Conservation (phyloP, 2,329 filamentous ascomycete genomes). For the Capronia americana region DNA sequence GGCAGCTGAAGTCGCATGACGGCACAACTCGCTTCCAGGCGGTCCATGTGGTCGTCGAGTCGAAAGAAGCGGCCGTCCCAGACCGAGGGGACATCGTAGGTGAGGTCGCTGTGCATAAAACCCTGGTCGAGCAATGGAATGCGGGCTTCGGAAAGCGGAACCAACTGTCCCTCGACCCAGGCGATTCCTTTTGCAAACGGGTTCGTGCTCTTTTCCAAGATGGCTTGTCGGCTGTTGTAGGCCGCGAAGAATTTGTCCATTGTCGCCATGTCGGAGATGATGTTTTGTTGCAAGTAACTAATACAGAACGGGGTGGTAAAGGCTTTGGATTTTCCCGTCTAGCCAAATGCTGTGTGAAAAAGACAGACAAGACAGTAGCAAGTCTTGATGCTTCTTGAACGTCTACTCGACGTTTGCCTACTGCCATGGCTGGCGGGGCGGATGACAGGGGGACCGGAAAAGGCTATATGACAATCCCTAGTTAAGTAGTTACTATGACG, state of each 20-base stretch:
- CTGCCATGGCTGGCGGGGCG: too few relatives aligned
- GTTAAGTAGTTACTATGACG: too few relatives aligned
- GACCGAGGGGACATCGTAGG: slow-evolving; percentile 60
- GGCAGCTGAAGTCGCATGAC: slow-evolving; percentile 57
- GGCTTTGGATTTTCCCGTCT: too few relatives aligned
- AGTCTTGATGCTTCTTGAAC: too few relatives aligned
- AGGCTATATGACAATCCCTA: too few relatives aligned
- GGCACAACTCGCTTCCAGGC: slow-evolving; percentile 52
- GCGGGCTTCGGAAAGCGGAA: slow-evolving; percentile 54
- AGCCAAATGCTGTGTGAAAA: too few relatives aligned
- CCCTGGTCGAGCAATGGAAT: slow-evolving; percentile 61
- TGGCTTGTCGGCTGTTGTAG: slow-evolving; percentile 45
- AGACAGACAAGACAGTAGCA: too few relatives aligned
- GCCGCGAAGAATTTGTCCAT: slow-evolving; percentile 54
- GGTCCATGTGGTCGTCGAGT: slow-evolving; percentile 57
- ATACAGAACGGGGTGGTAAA: too few relatives aligned
- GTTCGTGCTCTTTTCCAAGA: slow-evolving; percentile 43
- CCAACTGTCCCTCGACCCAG: slow-evolving; percentile 54
- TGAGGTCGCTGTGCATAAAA: slow-evolving; percentile 61
- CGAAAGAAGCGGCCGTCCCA: slow-evolving; percentile 62
- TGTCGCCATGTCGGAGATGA: slow-evolving; percentile 47
- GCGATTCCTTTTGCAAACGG: slow-evolving; percentile 55
- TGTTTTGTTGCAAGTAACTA: too few relatives aligned
- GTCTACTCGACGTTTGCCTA: too few relatives aligned
- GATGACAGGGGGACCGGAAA: too few relatives aligned